These are phyloP conservation scores for Hypoxylon lienhwacheense DNA, from an alignment of 495 filamentous ascomycete species.

Conservation along the genomic window DNA sequence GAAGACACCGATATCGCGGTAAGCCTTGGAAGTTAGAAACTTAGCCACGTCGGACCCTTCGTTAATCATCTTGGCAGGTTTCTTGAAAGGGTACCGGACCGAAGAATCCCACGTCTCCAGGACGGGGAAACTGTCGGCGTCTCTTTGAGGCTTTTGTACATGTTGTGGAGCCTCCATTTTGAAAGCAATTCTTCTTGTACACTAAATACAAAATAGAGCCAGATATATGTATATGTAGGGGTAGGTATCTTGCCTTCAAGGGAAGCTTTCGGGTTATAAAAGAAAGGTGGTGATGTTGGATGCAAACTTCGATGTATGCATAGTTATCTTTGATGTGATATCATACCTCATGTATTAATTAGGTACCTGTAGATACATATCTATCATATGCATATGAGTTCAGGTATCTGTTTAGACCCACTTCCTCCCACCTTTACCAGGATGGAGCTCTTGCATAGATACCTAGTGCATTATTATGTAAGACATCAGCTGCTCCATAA, in stretches of 20 bases:
- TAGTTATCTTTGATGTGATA: no score
- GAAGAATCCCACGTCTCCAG: slow-evolving; percentile 42
- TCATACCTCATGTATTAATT: no score
- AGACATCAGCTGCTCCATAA: no score
- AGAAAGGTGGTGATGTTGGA: no score
- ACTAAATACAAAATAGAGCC: background rate
- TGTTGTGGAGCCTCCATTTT: slow-evolving; percentile 26
- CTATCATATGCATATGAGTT: no score
- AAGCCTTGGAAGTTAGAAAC: slow-evolving; percentile 79
- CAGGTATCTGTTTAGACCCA: no score
- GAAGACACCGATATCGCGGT: slow-evolving; percentile 82
- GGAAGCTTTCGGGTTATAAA: background rate
- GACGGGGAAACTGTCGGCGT: slow-evolving; percentile 25
- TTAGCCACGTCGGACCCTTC: slow-evolving; percentile 72
- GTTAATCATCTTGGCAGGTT: slow-evolving; percentile 77
- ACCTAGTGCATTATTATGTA: no score
- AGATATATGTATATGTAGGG: no score
- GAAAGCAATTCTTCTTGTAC: background rate
- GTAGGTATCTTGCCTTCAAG: background rate
- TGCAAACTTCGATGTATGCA: no score
- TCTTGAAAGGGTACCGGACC: slow-evolving; percentile 49
- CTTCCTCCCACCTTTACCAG: no score
- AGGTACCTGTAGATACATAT: no score
- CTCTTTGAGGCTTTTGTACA: slow-evolving; percentile 12
- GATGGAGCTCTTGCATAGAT: no score